These are phyloP conservation scores for Pseudopithomyces maydicus DNA, from an alignment of 2,329 filamentous ascomycete species.

Conservation along the genomic window DNA sequence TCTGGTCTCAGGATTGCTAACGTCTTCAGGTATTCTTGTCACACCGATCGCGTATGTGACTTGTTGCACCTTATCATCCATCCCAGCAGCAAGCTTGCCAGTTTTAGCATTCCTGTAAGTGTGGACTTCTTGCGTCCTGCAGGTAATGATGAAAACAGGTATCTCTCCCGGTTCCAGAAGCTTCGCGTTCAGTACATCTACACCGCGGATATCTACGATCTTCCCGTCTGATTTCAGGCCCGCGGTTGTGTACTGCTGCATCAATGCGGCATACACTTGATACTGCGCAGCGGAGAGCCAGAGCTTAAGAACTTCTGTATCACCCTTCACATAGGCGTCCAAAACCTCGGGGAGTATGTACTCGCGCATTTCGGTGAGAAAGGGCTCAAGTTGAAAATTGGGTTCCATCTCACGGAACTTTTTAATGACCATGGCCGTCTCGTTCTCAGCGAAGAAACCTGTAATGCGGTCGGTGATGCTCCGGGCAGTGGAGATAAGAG, in stretches of 20 bases:
- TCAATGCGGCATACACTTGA: slow-evolving; percentile 94
- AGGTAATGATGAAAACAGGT: slow-evolving; percentile 96
- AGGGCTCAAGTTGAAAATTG: slow-evolving; percentile 90
- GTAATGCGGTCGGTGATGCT: slow-evolving; percentile 92
- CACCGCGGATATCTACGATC: slow-evolving; percentile 92
- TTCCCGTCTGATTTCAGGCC: slow-evolving; percentile 94
- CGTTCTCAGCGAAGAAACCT: slow-evolving; percentile 98
- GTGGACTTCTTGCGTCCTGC: slow-evolving; percentile 95
- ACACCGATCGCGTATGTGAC: slow-evolving; percentile 98
- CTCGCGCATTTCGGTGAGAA: slow-evolving; percentile 92
- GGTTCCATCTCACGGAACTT: slow-evolving; percentile 97
- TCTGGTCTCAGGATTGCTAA: slow-evolving; percentile 93
- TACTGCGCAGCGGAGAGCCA: slow-evolving; percentile 98
- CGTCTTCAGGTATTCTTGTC: slow-evolving; percentile 90
- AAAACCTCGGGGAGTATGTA: slow-evolving; percentile 97
- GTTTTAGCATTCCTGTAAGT: slow-evolving; percentile 94
- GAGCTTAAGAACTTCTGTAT: slow-evolving; percentile 84
- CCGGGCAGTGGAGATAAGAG: slow-evolving; percentile 87
- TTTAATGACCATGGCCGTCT: slow-evolving; percentile 96
- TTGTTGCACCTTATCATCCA: slow-evolving; percentile 98
- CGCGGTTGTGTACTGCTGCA: slow-evolving; percentile 91
- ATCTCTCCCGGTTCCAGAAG: slow-evolving; percentile 86
- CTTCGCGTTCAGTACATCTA: slow-evolving; percentile 82
- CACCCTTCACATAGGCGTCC: slow-evolving; percentile 97
- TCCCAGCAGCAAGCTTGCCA: slow-evolving; percentile 86